phyloP scores from a whole-genome alignment of 139 green algal species.

The Chlorella sp. region DNA sequence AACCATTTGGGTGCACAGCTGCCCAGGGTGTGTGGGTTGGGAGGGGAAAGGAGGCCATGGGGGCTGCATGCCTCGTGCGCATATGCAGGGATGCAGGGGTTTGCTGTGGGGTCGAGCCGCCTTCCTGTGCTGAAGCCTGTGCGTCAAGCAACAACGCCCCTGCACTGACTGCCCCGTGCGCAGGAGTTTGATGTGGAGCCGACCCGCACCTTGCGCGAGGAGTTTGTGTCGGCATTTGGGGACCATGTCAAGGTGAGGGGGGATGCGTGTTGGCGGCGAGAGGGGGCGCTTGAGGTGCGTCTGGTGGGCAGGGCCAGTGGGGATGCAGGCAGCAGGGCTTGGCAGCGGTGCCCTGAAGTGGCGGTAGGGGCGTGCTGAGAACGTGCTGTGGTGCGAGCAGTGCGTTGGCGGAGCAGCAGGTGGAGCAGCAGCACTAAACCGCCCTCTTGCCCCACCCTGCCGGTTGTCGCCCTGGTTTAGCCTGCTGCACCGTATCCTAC shows the following conservation, averaged over 20 bases:
- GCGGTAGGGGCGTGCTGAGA: no score
- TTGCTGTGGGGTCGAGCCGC: not conserved
- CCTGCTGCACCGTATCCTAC: not conserved
- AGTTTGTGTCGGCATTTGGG: constrained; percentile 92
- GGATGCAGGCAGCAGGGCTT: not conserved
- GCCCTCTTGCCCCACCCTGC: no score
- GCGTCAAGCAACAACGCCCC: no score
- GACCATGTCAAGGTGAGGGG: constrained; percentile 73
- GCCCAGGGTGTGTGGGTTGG: no score
- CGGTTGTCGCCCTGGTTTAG: not conserved
- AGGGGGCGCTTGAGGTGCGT: not conserved
- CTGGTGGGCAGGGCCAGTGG: not conserved
- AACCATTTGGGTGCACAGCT: no score
- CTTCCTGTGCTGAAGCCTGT: not conserved
- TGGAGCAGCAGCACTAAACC: no score
- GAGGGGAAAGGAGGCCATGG: no score
- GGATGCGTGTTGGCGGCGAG: not conserved
- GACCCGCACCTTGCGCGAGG: constrained; percentile 92
- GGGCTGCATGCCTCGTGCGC: no score
- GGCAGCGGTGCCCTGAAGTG: no score
- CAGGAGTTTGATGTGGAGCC: constrained; percentile 98
- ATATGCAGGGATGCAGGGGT: no score
- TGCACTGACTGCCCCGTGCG: not conserved
- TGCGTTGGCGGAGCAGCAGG: no score
- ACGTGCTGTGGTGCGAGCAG: no score